phyloP scores from a whole-genome alignment of 306 rosid genomes.

The Oemleria cerasiformis region DNA sequence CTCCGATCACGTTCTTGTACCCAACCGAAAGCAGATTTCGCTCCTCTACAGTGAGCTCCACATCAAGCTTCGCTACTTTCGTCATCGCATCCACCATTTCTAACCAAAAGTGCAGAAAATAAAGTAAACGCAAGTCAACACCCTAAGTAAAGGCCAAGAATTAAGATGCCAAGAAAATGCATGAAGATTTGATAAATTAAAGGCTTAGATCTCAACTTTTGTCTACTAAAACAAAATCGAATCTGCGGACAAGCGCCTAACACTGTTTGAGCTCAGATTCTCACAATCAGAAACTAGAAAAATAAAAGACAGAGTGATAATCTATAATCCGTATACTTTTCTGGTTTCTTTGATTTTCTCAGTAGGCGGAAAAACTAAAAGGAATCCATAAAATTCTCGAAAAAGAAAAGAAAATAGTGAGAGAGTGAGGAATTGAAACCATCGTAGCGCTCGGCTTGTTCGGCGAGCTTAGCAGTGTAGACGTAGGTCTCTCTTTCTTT shows the following conservation, averaged over 20 bases:
- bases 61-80: conserved; percentile 55
- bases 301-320: not conserved
- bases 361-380: not conserved
- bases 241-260: not conserved
- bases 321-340: not conserved
- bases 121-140: not conserved
- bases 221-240: not conserved
- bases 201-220: conserved; percentile 4
- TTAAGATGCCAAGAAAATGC: not conserved
- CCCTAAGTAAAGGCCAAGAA: not conserved
- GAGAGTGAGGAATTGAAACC: conserved; percentile 15
- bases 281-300: not conserved
- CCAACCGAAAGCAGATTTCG: conserved; percentile 56
- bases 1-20: conserved; percentile 55
- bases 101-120: not conserved
- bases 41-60: conserved; percentile 58
- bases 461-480: conserved; percentile 65
- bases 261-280: not conserved
- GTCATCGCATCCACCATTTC: conserved; percentile 69
- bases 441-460: conserved; percentile 72
- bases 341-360: conserved; percentile 5
- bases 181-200: not conserved
- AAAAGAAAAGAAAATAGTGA: not conserved
- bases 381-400: not conserved
- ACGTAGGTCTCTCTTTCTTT: conserved; percentile 49